Base-by-base conservation (phyloP, 306 rosid species). In the Delonix regia region DNA sequence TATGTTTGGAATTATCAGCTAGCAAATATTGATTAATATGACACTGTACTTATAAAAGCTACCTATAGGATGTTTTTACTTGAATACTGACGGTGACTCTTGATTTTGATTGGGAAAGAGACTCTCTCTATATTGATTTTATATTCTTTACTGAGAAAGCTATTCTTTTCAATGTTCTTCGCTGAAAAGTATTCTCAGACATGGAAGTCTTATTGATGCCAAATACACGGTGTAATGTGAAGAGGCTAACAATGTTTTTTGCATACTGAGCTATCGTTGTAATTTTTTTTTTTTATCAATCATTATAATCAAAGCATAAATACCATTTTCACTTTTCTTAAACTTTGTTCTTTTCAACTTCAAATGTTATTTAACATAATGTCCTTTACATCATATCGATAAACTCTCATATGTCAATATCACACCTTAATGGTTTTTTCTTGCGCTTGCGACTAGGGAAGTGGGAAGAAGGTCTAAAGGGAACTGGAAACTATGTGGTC, bases 371-470 rank as follows among this genome's bases (percentile, higher is more conserved):
- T 74, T 55, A 66, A 75, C 76, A 78, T 13, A 33, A 64, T 80
- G 69, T 64, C 62, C 49, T 80, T 81, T 49, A 38, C 68, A 67
- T 64, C 89, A 95, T 98, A 88, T 93, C 91, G 91, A 89, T 86
- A 82, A 83, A 80, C 71, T 82, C 90, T 75, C 74, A 48, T 41
- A 77, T 52, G 66, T 71, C 96, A 21, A 75, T 85, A 45, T 83
- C 90, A 33, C 81, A 81, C 47, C 93, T 95, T 5, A 90, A 90
- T 27, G 99, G 98, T 24, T 86, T 92, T 74, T 95, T 83, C 94
- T 85, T 95, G 88, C 96, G 98, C 24, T 77, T 95, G 77, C 85
- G 96, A 90, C 92, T 95, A 22, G 93, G 99, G 82, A 91, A 91
- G 84, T 86, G 92, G 93, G 93, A 93, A 91, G 93, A 86, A 85